A percentile compares a stretch with the other conserved stretches of the same genome.
Evolutionary conservation across 2,329 filamentous ascomycete species (phyloP).

Genomic region (Phyllosticta citribraziliensis): DNA sequence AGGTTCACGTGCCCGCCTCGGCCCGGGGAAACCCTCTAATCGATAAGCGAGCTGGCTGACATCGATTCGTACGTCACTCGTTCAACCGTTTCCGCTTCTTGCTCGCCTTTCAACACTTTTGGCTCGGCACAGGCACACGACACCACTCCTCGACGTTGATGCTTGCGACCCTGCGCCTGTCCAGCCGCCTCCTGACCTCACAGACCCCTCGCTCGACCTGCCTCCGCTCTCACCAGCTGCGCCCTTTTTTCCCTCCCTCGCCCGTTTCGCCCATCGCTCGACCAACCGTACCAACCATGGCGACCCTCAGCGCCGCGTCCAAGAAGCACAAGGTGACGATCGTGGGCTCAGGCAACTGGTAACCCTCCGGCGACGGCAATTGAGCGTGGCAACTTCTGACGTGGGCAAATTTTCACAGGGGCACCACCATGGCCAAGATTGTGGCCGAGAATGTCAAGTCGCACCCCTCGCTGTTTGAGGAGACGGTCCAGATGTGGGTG

Average conservation of each 20-base stretch:
- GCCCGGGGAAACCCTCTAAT: constrained; percentile 7
- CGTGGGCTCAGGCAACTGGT: constrained; percentile 96
- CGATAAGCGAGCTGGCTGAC: constrained; percentile 1
- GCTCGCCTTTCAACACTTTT: constrained; percentile 3
- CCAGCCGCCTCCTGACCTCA: constrained; percentile 10
- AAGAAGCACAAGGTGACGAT: constrained; percentile 90
- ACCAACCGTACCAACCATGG: constrained; percentile 35
- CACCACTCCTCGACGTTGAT: background rate
- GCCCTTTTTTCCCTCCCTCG: constrained; percentile 2
- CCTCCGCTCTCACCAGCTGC: constrained; percentile 1
- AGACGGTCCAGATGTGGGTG: constrained; percentile 97
- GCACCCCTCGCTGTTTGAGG: constrained; percentile 72
- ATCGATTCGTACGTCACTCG: constrained; percentile 3
- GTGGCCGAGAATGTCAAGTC: constrained; percentile 81
- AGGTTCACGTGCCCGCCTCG: constrained; percentile 7
- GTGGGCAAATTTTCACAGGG: constrained; percentile 45
- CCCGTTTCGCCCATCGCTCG: constrained; percentile 5
- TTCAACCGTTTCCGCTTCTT: constrained; percentile 2
- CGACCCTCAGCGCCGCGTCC: constrained; percentile 40
- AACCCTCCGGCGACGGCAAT: constrained; percentile 20
- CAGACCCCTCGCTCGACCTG: constrained; percentile 5
- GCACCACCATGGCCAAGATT: constrained; percentile 94
- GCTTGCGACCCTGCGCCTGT: constrained; percentile 14
- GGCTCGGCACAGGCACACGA: background rate
- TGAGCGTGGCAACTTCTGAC: background rate